Evolutionary conservation across 148 eudicot species (phyloP), one percentile per base, ranked within the genome.

Genomic region (Fagopyrum esculentum): DNA sequence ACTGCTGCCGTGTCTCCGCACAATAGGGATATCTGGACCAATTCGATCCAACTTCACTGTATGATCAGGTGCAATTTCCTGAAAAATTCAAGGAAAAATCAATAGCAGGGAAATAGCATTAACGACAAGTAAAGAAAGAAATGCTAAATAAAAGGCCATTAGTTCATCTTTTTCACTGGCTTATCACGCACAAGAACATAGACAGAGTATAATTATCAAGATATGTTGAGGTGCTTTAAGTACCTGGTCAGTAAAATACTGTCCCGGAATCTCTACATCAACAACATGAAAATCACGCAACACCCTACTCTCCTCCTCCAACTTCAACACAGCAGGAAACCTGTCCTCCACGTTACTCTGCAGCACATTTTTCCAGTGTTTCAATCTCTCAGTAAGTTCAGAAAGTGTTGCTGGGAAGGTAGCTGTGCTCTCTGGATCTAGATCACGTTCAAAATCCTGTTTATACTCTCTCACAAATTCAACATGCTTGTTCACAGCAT

Each of bases 31-130:
- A 78, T 95, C 98, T 49, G 99, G 92, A 76, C 97, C 99, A 77
- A 92, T 93, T 79, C 99, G 85, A 82, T 95, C 99, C 55, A 95
- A 77, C 90, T 95, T 95, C 19, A 95, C 87, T 4, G 99, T 90
- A 90, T 95, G 99, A 84, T 95, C 99, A 74, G 99, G 91, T 78
- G 99, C 93, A 63, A 95, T 87, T 84, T 95, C 98, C 98, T 95
- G 86, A 45, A 76, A 22, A 43, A 10, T 19, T 13, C 9, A 72
- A 22, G 50, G 46, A 74, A 56, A 9, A 64, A 35, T 12, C 6
- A 6, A 66, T 4, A 66, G 16, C 16, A 66, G 7, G 9, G 6
- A 30, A 63, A 63, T 57, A 17, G 17, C 64, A 10, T 59, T 3
- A 59, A 59, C 30, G n/a, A 30, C 64, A 59, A 59, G 30, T 17